Conservation (phyloP, 2,329 filamentous ascomycete species). For the Cordyceps cateniannulata region DNA sequence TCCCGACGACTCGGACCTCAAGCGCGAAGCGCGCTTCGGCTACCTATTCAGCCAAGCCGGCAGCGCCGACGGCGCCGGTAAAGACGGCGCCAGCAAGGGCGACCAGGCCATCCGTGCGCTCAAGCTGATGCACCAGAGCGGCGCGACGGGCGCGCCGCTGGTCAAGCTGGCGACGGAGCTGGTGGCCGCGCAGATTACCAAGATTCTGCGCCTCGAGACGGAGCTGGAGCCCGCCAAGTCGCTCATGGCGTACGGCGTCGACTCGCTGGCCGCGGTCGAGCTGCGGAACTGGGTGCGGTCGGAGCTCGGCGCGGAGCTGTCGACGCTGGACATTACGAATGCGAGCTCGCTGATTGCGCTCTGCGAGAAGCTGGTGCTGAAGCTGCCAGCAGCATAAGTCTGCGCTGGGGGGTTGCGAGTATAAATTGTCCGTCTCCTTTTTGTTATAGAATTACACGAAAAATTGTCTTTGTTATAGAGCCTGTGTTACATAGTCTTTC, state of each 20-base stretch:
- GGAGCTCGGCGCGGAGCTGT: constrained; percentile 21
- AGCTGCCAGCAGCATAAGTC: neutral
- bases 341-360: constrained; percentile 19
- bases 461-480: no score
- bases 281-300: constrained; percentile 22
- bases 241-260: constrained; percentile 22
- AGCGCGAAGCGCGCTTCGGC: constrained; percentile 21
- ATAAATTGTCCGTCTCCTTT: no score
- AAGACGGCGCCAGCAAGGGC: constrained; percentile 3
- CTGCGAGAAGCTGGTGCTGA: constrained; percentile 21
- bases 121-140: constrained; percentile 12
- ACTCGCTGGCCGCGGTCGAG: constrained; percentile 25
- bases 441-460: no score
- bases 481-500: no score
- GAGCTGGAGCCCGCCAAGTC: constrained; percentile 21
- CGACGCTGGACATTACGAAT: constrained; percentile 24
- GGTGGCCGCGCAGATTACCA: constrained; percentile 19
- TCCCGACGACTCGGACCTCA: constrained; percentile 19
- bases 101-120: constrained; percentile 15
- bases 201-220: constrained; percentile 19
- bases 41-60: constrained; percentile 11
- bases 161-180: constrained; percentile 18
- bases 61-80: constrained; percentile 4
- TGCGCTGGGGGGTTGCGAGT: no score
- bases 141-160: constrained; percentile 10